Evolutionary conservation across 768 basidiomycete species (phyloP).

Genomic region (Hydnum rufescens): DNA sequence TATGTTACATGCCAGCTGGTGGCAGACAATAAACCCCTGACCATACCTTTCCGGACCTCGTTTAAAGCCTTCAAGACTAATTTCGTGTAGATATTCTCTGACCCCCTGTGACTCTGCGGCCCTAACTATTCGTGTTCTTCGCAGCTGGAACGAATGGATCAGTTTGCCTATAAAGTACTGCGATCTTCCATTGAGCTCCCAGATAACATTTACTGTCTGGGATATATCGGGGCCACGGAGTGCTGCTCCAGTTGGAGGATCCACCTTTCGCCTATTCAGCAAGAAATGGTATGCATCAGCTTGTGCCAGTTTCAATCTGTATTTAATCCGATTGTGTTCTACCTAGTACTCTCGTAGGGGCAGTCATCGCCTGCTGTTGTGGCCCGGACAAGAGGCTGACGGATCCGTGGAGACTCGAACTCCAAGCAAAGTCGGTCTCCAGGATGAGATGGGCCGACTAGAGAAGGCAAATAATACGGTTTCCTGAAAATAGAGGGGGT

Average conservation of each 20-base stretch:
- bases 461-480: constrained; percentile 56
- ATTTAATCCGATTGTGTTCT: too few relatives aligned
- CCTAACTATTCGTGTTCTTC: constrained; percentile 3
- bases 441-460: constrained; percentile 88
- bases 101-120: background rate
- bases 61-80: constrained; percentile 80
- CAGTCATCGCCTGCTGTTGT: constrained; percentile 73
- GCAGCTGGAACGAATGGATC: constrained; percentile 91
- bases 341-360: constrained; percentile 71
- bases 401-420: constrained; percentile 64
- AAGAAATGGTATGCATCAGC: constrained; percentile 53
- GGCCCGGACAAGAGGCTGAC: constrained; percentile 73
- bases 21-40: constrained; percentile 83
- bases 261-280: constrained; percentile 78
- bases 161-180: constrained; percentile 83
- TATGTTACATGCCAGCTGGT: constrained; percentile 85
- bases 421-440: constrained; percentile 60
- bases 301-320: too few relatives aligned
- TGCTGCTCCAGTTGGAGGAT: constrained; percentile 72
- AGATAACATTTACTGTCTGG: constrained; percentile 89
- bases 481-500: too few relatives aligned
- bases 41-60: constrained; percentile 77
- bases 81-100: constrained; percentile 36
- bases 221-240: constrained; percentile 73
- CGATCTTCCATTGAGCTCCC: constrained; percentile 74